A percentile compares a stretch with the other conserved stretches of the same genome.
Conservation (phyloP, 2,329 filamentous ascomycete genomes). For the Hymenoscyphus salicellus region DNA sequence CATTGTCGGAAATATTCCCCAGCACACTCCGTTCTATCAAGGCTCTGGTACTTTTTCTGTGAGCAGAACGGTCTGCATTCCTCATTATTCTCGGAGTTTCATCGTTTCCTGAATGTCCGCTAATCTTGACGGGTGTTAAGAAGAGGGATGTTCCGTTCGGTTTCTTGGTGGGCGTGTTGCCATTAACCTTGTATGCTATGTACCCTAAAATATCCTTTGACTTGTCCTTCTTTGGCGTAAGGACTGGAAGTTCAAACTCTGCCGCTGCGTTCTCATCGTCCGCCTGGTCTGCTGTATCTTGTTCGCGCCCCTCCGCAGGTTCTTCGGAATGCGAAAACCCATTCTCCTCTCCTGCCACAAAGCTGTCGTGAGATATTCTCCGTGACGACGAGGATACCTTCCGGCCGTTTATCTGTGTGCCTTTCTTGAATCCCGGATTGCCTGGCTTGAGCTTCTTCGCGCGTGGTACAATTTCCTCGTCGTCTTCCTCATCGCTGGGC, state of each 20-base stretch:
- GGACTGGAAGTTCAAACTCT: not conserved
- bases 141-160: constrained; percentile 30
- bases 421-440: not conserved
- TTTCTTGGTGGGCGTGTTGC: constrained; percentile 24
- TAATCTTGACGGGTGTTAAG: constrained; percentile 31
- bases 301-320: not conserved
- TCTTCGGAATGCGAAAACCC: not conserved
- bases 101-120: constrained; percentile 14
- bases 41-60: constrained; percentile 76
- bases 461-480: constrained; percentile 7
- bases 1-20: constrained; percentile 65
- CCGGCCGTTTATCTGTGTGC: not conserved
- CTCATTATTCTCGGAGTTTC: constrained; percentile 31
- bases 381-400: not conserved
- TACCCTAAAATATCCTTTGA: not conserved
- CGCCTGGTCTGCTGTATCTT: not conserved
- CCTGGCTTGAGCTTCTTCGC: not conserved
- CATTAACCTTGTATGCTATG: constrained; percentile 7
- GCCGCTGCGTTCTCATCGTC: not conserved
- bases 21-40: constrained; percentile 70
- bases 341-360: not conserved
- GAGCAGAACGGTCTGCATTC: constrained; percentile 75
- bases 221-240: constrained; percentile 8
- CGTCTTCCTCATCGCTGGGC: constrained; percentile 10
- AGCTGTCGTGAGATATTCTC: not conserved